Evolutionary conservation across 352 stramenopile genomes (phyloP).

Genomic region (Globisporangium spinosum): DNA sequence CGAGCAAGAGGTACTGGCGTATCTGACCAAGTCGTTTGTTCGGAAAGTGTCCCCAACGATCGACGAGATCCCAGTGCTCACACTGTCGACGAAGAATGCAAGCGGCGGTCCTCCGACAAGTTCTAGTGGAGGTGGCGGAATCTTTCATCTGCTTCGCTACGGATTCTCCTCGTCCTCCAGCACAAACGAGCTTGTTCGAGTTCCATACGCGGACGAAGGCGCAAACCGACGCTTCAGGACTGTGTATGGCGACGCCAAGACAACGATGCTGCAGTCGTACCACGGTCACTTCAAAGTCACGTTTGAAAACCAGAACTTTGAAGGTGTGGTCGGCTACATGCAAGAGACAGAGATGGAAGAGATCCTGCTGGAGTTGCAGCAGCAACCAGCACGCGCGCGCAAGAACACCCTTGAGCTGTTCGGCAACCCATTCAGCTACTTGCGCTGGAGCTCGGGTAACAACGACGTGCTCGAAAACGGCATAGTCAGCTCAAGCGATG

Average conservation of each 20-base stretch:
- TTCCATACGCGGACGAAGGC: conserved; percentile 44
- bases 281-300: conserved; percentile 41
- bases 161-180: conserved; percentile 28
- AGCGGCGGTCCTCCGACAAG: conserved; percentile 27
- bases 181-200: neutral
- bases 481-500: neutral
- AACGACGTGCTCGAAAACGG: conserved; percentile 15
- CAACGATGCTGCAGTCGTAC: conserved; percentile 46
- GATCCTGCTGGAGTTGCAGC: conserved; percentile 17
- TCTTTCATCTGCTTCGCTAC: conserved; percentile 74
- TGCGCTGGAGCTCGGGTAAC: conserved; percentile 38
- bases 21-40: conserved; percentile 46
- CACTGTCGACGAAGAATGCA: conserved; percentile 23
- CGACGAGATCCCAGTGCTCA: conserved; percentile 35
- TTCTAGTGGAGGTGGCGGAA: conserved; percentile 34
- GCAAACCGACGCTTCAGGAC: conserved; percentile 44
- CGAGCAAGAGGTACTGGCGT: conserved; percentile 42
- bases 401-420: conserved; percentile 74
- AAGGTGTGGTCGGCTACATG: conserved; percentile 43
- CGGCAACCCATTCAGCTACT: conserved; percentile 67
- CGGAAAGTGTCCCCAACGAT: conserved; percentile 23
- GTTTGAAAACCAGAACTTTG: conserved; percentile 45
- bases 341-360: conserved; percentile 43
- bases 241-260: conserved; percentile 52
- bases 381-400: conserved; percentile 16